Evolutionary conservation across 2,329 filamentous ascomycete species (phyloP).

Genomic region (Paraphoma sp.): DNA sequence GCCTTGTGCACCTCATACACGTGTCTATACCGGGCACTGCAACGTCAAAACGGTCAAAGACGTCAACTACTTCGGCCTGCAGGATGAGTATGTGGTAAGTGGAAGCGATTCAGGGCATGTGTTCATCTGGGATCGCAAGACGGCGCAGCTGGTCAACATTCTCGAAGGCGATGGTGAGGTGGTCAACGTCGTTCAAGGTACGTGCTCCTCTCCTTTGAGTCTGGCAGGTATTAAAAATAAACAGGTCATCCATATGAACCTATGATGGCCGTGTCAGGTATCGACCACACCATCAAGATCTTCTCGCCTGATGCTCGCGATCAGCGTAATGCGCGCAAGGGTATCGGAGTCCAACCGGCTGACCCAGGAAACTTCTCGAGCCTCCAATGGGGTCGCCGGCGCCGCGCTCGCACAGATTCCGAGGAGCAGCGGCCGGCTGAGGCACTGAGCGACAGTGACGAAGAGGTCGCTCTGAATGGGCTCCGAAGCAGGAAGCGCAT

Average conservation of each 20-base stretch:
- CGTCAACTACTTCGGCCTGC: constrained; percentile 70
- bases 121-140: constrained; percentile 73
- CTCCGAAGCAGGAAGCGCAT: constrained; percentile 65
- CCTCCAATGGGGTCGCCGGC: constrained; percentile 34
- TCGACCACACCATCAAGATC: constrained; percentile 73
- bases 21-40: constrained; percentile 68
- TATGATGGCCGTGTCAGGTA: constrained; percentile 69
- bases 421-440: constrained; percentile 12
- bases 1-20: constrained; percentile 63
- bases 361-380: constrained; percentile 53
- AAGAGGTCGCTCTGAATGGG: constrained; percentile 51
- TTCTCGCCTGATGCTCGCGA: constrained; percentile 67
- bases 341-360: constrained; percentile 62
- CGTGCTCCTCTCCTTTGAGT: neutral
- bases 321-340: constrained; percentile 63
- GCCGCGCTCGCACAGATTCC: constrained; percentile 7
- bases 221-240: constrained; percentile 16
- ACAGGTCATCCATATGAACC: constrained; percentile 71
- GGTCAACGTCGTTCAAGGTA: constrained; percentile 72
- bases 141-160: constrained; percentile 67
- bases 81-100: constrained; percentile 73
- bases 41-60: constrained; percentile 73
- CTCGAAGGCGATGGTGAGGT: constrained; percentile 71
- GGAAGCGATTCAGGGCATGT: constrained; percentile 71
- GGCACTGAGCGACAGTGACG: constrained; percentile 41